Evolutionary conservation across 2,329 filamentous ascomycete species (phyloP), one percentile per base, ranked within the genome.

Genomic region (Fusarium drepaniforme): DNA sequence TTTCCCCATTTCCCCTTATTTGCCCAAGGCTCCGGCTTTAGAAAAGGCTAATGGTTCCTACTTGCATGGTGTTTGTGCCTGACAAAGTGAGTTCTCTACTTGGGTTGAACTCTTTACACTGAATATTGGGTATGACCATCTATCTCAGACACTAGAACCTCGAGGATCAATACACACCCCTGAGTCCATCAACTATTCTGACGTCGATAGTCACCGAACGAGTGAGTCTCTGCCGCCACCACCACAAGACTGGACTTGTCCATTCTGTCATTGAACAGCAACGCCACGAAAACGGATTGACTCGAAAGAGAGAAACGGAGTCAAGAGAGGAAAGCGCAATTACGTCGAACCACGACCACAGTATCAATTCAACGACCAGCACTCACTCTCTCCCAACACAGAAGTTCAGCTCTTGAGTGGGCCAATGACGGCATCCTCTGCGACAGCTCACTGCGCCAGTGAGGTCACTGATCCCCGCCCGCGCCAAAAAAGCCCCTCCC

Each of bases 391-490:
- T 12, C 53, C 56, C 33, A 33, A 28, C 35, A 59, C n/a, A 12
- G 35, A 28, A 58, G 46, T 63, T 57, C 40, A 68, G 57, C 40
- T 59, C 1, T 8, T 53, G 58, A 63, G 73, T 75, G 73, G 73
- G 73, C 73, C 73, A 75, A 74, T 75, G 77, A 79, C 77, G 77
- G 76, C 74, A 78, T 77, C 25, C 44, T 28, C 59, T 67, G 65
- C 37, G n/a, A 25, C 44, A 53, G 42, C 46, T 30, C 33, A 60
- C 37, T 51, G 68, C 74, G 72, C 75, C 73, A 76, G 72, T 79
- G 77, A 79, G 71, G 75, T 79, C 77, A 78, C 75, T 12, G 44
- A 58, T 42, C 37, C 35, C 71, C 62, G 66, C 75, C 72, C 73
- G 57, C 64, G 67, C 23, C 23, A 51, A 65, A 64, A 28, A 46